Evolutionary conservation across 2,329 filamentous ascomycete genomes (phyloP).

Genomic region (Curvularia sp.): DNA sequence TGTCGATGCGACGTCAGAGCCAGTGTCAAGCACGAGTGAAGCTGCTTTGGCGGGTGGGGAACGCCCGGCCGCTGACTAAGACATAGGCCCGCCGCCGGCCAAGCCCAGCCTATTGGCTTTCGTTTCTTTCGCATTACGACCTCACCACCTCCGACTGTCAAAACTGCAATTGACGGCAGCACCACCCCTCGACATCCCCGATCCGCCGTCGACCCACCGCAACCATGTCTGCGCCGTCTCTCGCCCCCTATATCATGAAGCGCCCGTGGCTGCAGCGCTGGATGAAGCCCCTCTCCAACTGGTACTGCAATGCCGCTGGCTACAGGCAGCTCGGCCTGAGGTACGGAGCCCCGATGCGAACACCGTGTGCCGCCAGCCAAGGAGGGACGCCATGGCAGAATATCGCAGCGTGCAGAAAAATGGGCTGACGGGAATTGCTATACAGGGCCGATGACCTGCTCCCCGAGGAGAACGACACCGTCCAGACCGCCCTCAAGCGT

Average conservation of each 20-base stretch:
- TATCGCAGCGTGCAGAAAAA: conserved; percentile 21
- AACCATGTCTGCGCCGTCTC: conserved; percentile 73
- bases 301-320: conserved; percentile 88
- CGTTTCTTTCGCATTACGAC: conserved; percentile 32
- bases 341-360: conserved; percentile 61
- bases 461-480: conserved; percentile 86
- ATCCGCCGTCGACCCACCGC: conserved; percentile 32
- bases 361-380: not conserved
- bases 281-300: conserved; percentile 82
- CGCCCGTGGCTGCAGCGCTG: conserved; percentile 84
- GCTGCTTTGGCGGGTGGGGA: conserved; percentile 22
- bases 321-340: conserved; percentile 92
- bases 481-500: conserved; percentile 88
- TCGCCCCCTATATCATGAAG: conserved; percentile 79
- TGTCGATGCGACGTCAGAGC: conserved; percentile 25
- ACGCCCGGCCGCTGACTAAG: conserved; percentile 17
- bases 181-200: conserved; percentile 32
- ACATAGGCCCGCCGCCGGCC: conserved; percentile 15
- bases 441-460: conserved; percentile 91
- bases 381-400: not conserved
- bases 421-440: conserved; percentile 41
- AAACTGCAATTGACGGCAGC: conserved; percentile 39
- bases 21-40: conserved; percentile 23
- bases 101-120: conserved; percentile 28
- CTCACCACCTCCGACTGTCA: conserved; percentile 28